Evolutionary conservation across 768 basidiomycete genomes (phyloP), one percentile per base, ranked within the genome.

Genomic region (Lyophyllum semitale): DNA sequence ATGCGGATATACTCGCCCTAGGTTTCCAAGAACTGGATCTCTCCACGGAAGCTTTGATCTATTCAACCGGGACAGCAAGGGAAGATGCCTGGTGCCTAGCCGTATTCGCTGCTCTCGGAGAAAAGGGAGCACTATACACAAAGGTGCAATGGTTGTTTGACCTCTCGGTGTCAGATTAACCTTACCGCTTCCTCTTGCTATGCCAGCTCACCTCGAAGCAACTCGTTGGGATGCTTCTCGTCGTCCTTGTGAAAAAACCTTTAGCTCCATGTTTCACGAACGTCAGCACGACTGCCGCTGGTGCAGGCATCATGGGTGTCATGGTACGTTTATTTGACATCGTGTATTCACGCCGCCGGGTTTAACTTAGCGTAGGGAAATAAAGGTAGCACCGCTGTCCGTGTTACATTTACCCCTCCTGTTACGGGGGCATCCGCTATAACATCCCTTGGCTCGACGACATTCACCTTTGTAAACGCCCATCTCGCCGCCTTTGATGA

Each of bases 401-500:
- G 87, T 30, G 55, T 93, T 5, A 71, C 75, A 7, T 87, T 84
- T 62, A 77, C 75, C 25, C 84, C 84, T 25, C 66, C 71, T 1
- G 55, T 70, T 30, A 59, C 53, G 1, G 38, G 54, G 22, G 45
- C 52, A 5, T 37, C 33, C 38, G 37, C 60, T 23, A 37, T 65
- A 4, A 17, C 48, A n/a, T 60, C 61, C n/a, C 58, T 77, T 53
- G 66, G 73, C 3, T 63, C 84, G 3, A 79, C 76, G 1, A 69
- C 76, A 0, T 63, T 94, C 32, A 89, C 89, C 1, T 91, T 93
- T 62, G 85, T 93, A 41, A 89, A 89, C 66, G 77, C 91, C 7
- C 92, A 95, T 69, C 77, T 95, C 11, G 91, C 91, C 0, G 92
- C 92, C 12, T 90, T 87, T 55, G 89, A 93, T 60, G 89, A 90